These are phyloP conservation scores for Zangia roseola DNA, from an alignment of 768 basidiomycete genomes.

Conservation along the genomic window DNA sequence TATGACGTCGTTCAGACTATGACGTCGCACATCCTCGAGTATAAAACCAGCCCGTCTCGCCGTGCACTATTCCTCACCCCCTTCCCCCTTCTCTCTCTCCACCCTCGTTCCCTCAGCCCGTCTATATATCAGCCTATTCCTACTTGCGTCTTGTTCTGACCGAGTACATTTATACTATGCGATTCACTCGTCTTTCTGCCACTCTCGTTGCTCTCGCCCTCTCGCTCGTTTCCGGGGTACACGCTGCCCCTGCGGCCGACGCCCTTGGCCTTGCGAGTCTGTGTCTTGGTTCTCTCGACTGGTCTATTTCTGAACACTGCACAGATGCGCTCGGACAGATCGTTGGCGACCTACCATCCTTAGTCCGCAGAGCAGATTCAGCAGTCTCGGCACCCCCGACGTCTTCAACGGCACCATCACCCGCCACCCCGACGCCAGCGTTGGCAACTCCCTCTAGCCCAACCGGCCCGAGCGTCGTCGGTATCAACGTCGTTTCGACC, in stretches of 20 bases:
- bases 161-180: conserved; percentile 29
- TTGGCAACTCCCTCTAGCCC: not conserved
- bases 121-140: conserved; percentile 12
- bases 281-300: not conserved
- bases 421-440: conserved; percentile 1
- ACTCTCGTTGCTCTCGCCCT: conserved; percentile 19
- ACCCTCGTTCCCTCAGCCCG: conserved; percentile 7
- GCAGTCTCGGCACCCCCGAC: not conserved
- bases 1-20: conserved; percentile 12
- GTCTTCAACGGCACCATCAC: not conserved
- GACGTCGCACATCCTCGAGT: conserved; percentile 10
- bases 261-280: not conserved
- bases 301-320: not conserved
- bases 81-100: conserved; percentile 3
- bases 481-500: not conserved
- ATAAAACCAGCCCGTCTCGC: conserved; percentile 19
- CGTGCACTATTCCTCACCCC: conserved; percentile 7
- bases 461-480: not conserved
- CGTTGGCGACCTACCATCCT: accelerated
- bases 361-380: conserved; percentile 3
- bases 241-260: conserved; percentile 13
- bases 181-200: conserved; percentile 16
- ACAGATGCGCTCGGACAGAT: not conserved
- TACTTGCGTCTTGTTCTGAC: conserved; percentile 18
- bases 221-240: conserved; percentile 14